Percentiles rank a stretch among this genome's conserved stretches.
phyloP scores from a whole-genome alignment of 2,329 filamentous ascomycete genomes.

The Clonostachys byssicola region DNA sequence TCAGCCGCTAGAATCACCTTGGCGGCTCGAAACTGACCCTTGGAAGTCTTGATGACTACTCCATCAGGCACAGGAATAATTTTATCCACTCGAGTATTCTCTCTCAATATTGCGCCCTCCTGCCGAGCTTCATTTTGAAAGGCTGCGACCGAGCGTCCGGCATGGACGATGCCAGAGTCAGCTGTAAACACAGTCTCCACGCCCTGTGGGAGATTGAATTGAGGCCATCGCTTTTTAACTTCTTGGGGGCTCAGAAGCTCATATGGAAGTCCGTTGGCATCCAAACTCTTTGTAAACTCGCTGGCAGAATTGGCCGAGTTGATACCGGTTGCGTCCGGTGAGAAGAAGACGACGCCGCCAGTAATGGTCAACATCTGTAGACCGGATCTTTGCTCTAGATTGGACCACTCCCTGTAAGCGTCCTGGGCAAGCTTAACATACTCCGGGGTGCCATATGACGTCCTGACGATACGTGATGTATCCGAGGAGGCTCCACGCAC shows the following conservation, averaged over 20 bases:
- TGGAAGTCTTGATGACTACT: conserved; percentile 3
- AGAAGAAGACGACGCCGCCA: conserved; percentile 13
- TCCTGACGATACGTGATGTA: conserved; percentile 14
- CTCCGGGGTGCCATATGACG: conserved; percentile 11
- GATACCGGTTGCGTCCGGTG: too few relatives aligned
- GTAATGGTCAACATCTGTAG: conserved; percentile 12
- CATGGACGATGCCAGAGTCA: conserved; percentile 13
- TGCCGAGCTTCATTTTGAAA: conserved; percentile 4
- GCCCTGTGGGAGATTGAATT: conserved; percentile 6
- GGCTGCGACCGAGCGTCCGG: conserved; percentile 3
- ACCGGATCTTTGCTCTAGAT: conserved; percentile 9
- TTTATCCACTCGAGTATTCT: conserved; percentile 1
- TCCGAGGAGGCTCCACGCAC: conserved; percentile 15
- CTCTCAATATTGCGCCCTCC: conserved; percentile 3
- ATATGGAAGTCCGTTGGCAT: too few relatives aligned
- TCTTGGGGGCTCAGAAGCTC: too few relatives aligned
- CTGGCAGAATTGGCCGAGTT: too few relatives aligned
- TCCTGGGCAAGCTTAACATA: conserved; percentile 12
- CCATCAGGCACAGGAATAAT: neutral
- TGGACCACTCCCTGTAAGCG: conserved; percentile 14
- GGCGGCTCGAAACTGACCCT: conserved; percentile 1
- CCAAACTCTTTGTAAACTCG: too few relatives aligned
- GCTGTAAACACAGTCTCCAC: conserved; percentile 13
- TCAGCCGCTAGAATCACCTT: conserved; percentile 7
- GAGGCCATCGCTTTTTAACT: too few relatives aligned